A percentile compares a stretch with the other conserved stretches of the same genome.
phyloP scores from a whole-genome alignment of 176 grass and related monocot species.

The Oryza longistaminata region DNA sequence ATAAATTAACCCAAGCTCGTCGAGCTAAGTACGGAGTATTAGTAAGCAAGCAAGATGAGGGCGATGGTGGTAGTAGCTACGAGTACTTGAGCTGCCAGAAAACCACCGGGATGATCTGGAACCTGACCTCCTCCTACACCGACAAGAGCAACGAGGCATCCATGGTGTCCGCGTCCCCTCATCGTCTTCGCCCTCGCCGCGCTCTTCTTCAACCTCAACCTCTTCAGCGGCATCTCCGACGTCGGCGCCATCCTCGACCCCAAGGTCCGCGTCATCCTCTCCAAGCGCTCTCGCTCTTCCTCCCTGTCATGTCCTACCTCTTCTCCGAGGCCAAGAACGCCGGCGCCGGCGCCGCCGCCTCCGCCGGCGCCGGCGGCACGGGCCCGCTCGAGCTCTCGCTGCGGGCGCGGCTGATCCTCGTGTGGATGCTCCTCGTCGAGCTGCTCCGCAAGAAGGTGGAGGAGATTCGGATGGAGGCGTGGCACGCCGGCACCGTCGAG shows the following conservation, averaged over 20 bases:
- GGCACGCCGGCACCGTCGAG: background rate
- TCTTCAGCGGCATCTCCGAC: background rate
- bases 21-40: too few species aligned
- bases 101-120: background rate
- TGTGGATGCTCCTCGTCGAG: slow-evolving; percentile 29
- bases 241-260: background rate
- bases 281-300: slow-evolving; percentile 8
- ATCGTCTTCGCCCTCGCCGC: background rate
- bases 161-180: background rate
- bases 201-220: slow-evolving; percentile 14
- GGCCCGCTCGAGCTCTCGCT: background rate
- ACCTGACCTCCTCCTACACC: slow-evolving; percentile 26
- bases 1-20: too few species aligned
- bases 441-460: slow-evolving; percentile 29
- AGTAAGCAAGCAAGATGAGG: too few species aligned
- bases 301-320: slow-evolving; percentile 37
- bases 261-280: background rate
- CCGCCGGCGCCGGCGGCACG: too few species aligned
- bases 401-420: background rate
- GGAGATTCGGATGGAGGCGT: too few species aligned
- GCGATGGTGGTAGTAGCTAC: too few species aligned
- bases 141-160: background rate
- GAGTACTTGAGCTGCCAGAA: too few species aligned
- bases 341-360: too few species aligned
- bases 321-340: slow-evolving; percentile 26